Conservation (phyloP, 495 filamentous ascomycete genomes). For the Talaromyces adpressus region DNA sequence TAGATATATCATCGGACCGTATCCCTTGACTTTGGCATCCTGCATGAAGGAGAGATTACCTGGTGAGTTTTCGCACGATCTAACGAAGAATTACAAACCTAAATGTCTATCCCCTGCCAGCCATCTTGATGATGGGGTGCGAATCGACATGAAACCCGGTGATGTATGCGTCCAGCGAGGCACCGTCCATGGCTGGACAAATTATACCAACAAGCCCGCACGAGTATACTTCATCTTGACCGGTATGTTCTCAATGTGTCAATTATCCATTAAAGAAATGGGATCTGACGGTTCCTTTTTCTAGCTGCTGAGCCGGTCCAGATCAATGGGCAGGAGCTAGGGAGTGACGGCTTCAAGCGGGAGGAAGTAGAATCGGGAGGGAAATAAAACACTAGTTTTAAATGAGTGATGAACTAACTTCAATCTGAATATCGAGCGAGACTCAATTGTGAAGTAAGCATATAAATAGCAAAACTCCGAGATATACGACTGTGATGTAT, state of each 20-base stretch:
- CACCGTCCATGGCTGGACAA: conserved; percentile 61
- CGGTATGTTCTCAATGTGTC: neutral
- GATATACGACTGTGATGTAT: conserved; percentile 1
- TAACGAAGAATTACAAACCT: neutral
- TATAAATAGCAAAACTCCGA: neutral
- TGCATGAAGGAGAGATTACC: conserved; percentile 28
- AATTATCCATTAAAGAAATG: neutral
- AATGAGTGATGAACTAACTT: neutral
- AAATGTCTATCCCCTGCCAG: neutral
- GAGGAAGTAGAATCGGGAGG: neutral
- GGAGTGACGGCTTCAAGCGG: neutral
- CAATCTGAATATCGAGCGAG: neutral
- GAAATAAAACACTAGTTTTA: neutral
- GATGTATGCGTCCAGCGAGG: conserved; percentile 59
- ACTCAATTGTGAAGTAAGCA: neutral
- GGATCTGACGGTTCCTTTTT: neutral
- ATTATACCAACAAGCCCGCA: conserved; percentile 18
- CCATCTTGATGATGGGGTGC: neutral
- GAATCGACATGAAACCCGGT: conserved; percentile 23
- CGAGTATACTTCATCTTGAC: conserved; percentile 10
- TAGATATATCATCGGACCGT: conserved; percentile 52
- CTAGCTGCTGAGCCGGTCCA: neutral
- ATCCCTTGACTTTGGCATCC: conserved; percentile 57
- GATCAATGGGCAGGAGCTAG: neutral
- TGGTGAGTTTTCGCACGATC: neutral